Base-by-base conservation (phyloP, 1,284 basidiomycete genomes). In the Ustilago shanxiensis region DNA sequence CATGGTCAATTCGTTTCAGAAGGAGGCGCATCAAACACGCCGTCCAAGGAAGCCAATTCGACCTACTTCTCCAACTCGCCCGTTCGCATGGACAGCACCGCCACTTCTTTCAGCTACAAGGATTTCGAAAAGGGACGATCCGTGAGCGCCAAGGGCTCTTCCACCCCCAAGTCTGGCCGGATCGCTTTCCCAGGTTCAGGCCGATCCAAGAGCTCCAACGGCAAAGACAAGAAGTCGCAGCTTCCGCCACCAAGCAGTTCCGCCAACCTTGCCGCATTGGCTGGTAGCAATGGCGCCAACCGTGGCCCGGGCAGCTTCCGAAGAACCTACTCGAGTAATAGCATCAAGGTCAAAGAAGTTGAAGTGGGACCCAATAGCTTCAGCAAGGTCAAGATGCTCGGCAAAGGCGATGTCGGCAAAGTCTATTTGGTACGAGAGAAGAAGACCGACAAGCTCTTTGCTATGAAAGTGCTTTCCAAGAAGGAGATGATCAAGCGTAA, bases 261-360 rank as follows among this genome's bases (percentile, higher is more conserved):
- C 91, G 91, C 50, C 59, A 76, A 73, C 58, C 71, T 81, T 16
- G 73, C 75, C 18, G 62, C 70, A n/a, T 45, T 81, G 16, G 76
- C 79, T 41, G 73, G 79, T 31, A 77, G 80, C 77, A 83, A 72
- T 66, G 77, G 72, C 64, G 85, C 84, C 88, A 80, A 86, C 87
- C 61, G 89, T 87, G 80, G 87, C 86, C 58, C 88, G 87, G 74
- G 88, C 89, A 64, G 87, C 33, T 98, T 98, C 87, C 90, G 94
- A 72, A 88, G 96, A 81, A 98, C 96, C 50, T 99, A 99, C 87
- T 95, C 93, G 52, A 95, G 93, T 86, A 97, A 97, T 87, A 97
- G 95, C 47, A 98, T 99, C 89, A 98, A 98, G 89, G 92, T 96
- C 80, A 90, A 92, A 31, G 80, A 86, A 31, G 81, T 84, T 56